Conservation (phyloP, 441 rosid genomes). For the Euphorbia schlechtendalii region DNA sequence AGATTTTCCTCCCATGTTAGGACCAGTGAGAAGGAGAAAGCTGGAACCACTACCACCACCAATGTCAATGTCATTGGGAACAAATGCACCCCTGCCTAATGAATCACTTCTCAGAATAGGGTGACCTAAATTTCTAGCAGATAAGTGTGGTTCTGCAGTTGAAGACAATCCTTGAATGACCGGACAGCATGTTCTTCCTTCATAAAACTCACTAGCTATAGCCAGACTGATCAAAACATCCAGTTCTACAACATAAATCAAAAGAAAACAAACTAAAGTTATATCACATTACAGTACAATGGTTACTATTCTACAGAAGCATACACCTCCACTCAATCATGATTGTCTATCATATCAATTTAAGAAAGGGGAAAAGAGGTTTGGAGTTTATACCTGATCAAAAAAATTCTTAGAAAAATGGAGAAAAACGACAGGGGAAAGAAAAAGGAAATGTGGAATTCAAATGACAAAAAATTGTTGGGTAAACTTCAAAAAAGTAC, state of each 20-base stretch:
- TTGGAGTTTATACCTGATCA: not conserved
- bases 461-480: not conserved
- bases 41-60: slow-evolving; percentile 66
- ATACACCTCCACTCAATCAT: not conserved
- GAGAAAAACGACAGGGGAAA: not conserved
- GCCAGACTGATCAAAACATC: slow-evolving; percentile 90
- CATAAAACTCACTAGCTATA: slow-evolving; percentile 81
- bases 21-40: slow-evolving; percentile 96
- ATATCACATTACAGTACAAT: not conserved
- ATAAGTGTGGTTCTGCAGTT: slow-evolving; percentile 49
- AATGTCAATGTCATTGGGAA: slow-evolving; percentile 71
- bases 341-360: not conserved
- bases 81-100: slow-evolving; percentile 80
- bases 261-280: slow-evolving; percentile 3
- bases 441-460: not conserved
- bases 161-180: slow-evolving; percentile 40
- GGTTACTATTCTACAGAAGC: not conserved
- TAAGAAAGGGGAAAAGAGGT: not conserved
- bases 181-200: slow-evolving; percentile 80
- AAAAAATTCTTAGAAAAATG: not conserved
- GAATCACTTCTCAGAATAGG: slow-evolving; percentile 90
- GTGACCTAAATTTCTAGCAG: slow-evolving; percentile 81
- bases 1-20: slow-evolving; percentile 99
- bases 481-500: too few species aligned
- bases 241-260: slow-evolving; percentile 57